Evolutionary conservation across 2,329 filamentous ascomycete species (phyloP), one percentile per base, ranked within the genome.

Genomic region (Furcasterigmium furcatum): DNA sequence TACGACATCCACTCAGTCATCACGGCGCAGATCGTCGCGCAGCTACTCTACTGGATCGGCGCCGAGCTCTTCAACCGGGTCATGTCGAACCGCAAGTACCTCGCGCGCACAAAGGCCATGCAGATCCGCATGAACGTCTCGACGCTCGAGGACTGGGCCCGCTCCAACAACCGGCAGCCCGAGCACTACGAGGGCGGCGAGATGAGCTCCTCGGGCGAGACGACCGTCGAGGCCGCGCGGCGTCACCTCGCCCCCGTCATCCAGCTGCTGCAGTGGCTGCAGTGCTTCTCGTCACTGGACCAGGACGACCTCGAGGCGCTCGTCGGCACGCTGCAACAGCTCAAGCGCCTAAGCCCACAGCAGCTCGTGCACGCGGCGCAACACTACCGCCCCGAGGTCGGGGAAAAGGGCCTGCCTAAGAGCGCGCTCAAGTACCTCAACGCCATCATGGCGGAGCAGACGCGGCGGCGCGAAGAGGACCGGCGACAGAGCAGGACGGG

Each of bases 61-160:
- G 89, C 92, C 0, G 94, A 99, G 67, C 80, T 97, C 9, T 99
- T 99, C 72, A 99, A 99, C 65, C 87, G 92, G 47, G 88, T 99
- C 65, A 96, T 99, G 88, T 92, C 88, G 24, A 96, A 95, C 59
- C 83, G 90, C 53, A 91, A 92, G 63, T 99, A 96, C 59, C 76
- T 99, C 9, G 92, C 94, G 6, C 81, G 94, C 44, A 99, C 94
- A 16, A 99, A 99, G 66, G 94, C 94, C 4, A 99, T 99, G 94
- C 94, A 99, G 64, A 97, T 99, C 56, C 88, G 94, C 54, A 97
- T 99, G 91, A 99, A 99, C 62, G 84, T 99, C 7, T 97, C 94
- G 1, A 86, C 85, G 8, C 73, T 99, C 18, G 94, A 99, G 65
- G 94, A 99, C 60, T 99, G 94, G 94, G 92, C 94, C 2, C 80